Evolutionary conservation across 208 protist species (phyloP), one percentile per base, ranked within the genome.

Genomic region (Leishmania arabica): DNA sequence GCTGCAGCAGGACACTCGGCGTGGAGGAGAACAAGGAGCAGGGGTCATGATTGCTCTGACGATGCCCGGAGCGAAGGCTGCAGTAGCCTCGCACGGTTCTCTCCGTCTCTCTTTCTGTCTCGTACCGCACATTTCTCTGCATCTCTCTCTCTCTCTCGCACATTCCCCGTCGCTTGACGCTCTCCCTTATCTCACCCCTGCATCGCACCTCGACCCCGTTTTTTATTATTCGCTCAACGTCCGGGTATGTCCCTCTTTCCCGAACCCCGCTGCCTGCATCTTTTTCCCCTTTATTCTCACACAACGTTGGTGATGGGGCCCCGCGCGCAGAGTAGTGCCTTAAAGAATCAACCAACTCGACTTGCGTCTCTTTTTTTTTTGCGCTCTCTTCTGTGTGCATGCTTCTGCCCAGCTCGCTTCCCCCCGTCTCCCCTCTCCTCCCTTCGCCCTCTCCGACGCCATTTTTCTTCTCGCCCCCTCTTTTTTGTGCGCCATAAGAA

Each of bases 291-390:
- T 45, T 34, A 24, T 37, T 31, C 5, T 21, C 9, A 31, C 53
- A 62, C 40, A 17, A 53, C 45, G 27, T 51, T 31, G 40, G 51
- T 73, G 27, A 27, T 54, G 45, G 69, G 27, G 47, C 31, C 15
- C 15, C 27, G 27, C 27, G 24, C 69, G 40, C 31, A 72, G 68
- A 72, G 42, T 51, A 51, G 42, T 51, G 3, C 42, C 49, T 9
- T 53, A 54, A 6, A 3, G 45, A 73, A 51, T 37, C 45, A 37
- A 19, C n/a, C 54, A 70, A 47, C 17, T 42, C 62, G 1, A 31
- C 40, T 65, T 49, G 24, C 1, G 42, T 45, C n/a, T 68, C 37
- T 53, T 34, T 34, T 45, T 78, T 49, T 77, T 64, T 83, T 49
- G 42, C 34, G 75, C 49, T 47, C 6, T 54, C 17, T 47, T 78